Percentiles rank a stretch among this genome's conserved stretches.
phyloP scores from a whole-genome alignment of 495 filamentous ascomycete species.

The Alectoria sarmentosa region DNA sequence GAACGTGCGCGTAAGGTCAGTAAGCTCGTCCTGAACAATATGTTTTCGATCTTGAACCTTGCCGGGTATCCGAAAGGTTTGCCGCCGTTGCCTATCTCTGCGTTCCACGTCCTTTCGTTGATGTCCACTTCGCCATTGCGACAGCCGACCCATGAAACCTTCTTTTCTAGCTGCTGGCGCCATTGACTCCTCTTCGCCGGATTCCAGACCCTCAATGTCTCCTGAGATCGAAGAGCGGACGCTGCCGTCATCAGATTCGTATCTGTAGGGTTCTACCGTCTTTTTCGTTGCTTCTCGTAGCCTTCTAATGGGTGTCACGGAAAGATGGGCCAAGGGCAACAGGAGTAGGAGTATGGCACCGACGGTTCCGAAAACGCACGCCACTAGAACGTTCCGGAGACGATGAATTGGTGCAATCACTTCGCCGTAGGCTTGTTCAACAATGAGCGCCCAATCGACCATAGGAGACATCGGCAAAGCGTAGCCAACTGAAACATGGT shows the following conservation, averaged over 20 bases:
- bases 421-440: conserved; percentile 68
- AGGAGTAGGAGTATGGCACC: conserved; percentile 60
- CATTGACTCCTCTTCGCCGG: conserved; percentile 17
- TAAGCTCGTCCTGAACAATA: conserved; percentile 75
- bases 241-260: conserved; percentile 27
- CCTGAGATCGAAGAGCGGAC: conserved; percentile 33
- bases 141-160: conserved; percentile 34
- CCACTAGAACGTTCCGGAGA: conserved; percentile 69
- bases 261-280: conserved; percentile 55
- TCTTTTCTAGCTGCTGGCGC: conserved; percentile 35
- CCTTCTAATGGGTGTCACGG: conserved; percentile 70
- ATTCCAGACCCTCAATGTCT: conserved; percentile 29
- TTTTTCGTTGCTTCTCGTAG: conserved; percentile 71
- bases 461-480: conserved; percentile 56
- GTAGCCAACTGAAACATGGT: conserved; percentile 61
- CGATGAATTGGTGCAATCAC: conserved; percentile 67
- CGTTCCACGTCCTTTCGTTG: conserved; percentile 20
- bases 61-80: conserved; percentile 71
- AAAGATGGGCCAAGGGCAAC: conserved; percentile 70
- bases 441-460: conserved; percentile 71
- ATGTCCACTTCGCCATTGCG: conserved; percentile 28
- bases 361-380: conserved; percentile 75
- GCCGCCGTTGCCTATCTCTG: conserved; percentile 39
- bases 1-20: conserved; percentile 78
- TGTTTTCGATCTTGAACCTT: conserved; percentile 72